phyloP scores from a whole-genome alignment of 768 basidiomycete genomes.

The Tephrocybe rancida region DNA sequence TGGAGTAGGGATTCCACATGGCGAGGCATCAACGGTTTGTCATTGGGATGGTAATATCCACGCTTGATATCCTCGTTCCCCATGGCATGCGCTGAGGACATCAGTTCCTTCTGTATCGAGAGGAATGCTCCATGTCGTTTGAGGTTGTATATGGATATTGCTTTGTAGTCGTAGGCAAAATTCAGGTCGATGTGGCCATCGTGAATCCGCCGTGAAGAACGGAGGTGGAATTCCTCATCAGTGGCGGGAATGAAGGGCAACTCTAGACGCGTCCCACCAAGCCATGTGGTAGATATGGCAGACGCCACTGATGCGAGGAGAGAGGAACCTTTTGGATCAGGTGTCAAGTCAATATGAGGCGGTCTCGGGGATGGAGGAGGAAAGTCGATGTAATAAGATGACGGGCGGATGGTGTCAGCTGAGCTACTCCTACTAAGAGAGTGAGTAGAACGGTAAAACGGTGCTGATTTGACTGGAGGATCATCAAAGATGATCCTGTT shows the following conservation, averaged over 20 bases:
- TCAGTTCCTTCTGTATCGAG: not conserved
- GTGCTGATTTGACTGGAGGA: not conserved
- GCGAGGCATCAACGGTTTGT: not conserved
- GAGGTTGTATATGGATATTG: not conserved
- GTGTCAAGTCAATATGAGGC: not conserved
- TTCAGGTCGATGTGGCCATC: conserved; percentile 2
- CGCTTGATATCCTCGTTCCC: not conserved
- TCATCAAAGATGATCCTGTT: not conserved
- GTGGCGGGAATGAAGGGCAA: too few relatives aligned
- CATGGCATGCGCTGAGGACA: not conserved
- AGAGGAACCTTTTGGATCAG: too few relatives aligned
- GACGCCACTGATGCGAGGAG: too few relatives aligned
- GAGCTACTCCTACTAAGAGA: not conserved
- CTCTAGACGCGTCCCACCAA: too few relatives aligned
- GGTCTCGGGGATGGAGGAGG: not conserved
- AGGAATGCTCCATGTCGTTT: not conserved
- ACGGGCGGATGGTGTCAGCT: not conserved
- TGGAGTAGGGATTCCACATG: not conserved
- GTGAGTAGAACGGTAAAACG: not conserved
- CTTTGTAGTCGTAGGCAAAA: conserved; percentile 3
- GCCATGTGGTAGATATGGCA: too few relatives aligned
- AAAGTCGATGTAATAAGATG: not conserved
- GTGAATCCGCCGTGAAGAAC: not conserved
- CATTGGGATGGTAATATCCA: not conserved
- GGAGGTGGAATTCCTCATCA: not conserved